Conservation (phyloP, 257 asterid genomes). For the Primulina eburnea region DNA sequence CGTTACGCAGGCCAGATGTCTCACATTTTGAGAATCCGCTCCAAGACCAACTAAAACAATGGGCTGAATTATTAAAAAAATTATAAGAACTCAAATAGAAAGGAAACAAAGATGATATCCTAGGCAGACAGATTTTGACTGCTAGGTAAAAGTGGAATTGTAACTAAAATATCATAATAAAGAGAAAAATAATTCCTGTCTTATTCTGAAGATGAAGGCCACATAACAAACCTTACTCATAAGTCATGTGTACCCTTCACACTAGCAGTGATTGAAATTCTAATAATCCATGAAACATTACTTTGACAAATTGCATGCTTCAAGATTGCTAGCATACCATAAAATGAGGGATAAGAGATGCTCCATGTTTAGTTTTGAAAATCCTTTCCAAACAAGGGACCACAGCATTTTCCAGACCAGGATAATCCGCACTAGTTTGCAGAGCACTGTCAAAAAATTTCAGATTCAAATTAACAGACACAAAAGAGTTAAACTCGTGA, state of each 20-base stretch:
- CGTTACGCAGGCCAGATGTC: constrained; percentile 63
- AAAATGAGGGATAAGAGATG: constrained; percentile 85
- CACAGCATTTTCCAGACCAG: constrained; percentile 73
- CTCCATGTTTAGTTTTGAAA: constrained; percentile 81
- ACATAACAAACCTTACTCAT: not conserved
- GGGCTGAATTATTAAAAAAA: constrained; percentile 51
- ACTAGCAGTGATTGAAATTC: not conserved
- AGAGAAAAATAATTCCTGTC: not conserved
- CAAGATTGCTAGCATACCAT: constrained; percentile 48
- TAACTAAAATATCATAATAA: not conserved
- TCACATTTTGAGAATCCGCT: constrained; percentile 78
- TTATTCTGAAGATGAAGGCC: not conserved
- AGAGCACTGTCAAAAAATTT: constrained; percentile 45
- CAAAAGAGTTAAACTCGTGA: not conserved
- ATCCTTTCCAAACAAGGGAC: constrained; percentile 73
- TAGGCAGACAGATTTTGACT: not conserved
- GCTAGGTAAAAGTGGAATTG: not conserved
- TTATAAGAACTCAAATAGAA: constrained; percentile 19
- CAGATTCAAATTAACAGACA: constrained; percentile 15
- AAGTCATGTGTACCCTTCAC: not conserved
- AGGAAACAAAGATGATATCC: constrained; percentile 3
- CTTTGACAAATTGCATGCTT: not conserved
- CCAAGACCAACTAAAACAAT: constrained; percentile 77
- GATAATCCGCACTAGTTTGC: constrained; percentile 70
- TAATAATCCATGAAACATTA: not conserved